These are phyloP conservation scores for Papilionanthe hybrid DNA, from an alignment of 116 monocot species.

Conservation along the genomic window DNA sequence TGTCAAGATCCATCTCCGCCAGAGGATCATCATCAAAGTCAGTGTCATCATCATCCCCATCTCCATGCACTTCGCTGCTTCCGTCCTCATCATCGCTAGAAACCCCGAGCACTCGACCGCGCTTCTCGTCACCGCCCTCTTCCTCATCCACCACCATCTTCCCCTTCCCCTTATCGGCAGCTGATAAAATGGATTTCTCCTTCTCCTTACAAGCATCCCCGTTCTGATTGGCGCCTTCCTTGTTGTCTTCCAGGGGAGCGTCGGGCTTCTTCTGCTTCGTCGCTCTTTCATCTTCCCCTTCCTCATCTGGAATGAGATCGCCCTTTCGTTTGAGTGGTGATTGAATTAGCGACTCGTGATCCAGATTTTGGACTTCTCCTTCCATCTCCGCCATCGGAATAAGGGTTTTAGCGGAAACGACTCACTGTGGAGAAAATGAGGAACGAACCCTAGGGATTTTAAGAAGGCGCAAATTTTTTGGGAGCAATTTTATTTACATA, in stretches of 20 bases:
- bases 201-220: neutral
- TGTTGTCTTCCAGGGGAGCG: neutral
- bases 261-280: slow-evolving; percentile 3
- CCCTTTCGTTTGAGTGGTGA: neutral
- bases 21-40: slow-evolving; percentile 79
- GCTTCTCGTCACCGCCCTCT: slow-evolving; percentile 21
- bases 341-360: neutral
- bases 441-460: no score
- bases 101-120: neutral
- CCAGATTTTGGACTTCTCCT: neutral
- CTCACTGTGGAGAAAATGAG: no score
- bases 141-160: slow-evolving; percentile 56
- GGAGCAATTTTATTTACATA: no score
- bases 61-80: slow-evolving; percentile 4
- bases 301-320: neutral
- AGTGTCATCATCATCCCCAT: slow-evolving; percentile 30
- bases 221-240: neutral
- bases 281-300: neutral
- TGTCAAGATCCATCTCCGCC: slow-evolving; percentile 75
- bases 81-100: neutral
- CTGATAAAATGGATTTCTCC: slow-evolving; percentile 21
- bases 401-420: neutral
- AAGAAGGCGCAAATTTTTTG: no score
- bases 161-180: slow-evolving; percentile 70
- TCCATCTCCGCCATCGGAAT: neutral